A percentile compares a stretch with the other conserved stretches of the same genome.
Evolutionary conservation across 2,329 filamentous ascomycete genomes (phyloP).

Genomic region (Sphaerulina musiva): DNA sequence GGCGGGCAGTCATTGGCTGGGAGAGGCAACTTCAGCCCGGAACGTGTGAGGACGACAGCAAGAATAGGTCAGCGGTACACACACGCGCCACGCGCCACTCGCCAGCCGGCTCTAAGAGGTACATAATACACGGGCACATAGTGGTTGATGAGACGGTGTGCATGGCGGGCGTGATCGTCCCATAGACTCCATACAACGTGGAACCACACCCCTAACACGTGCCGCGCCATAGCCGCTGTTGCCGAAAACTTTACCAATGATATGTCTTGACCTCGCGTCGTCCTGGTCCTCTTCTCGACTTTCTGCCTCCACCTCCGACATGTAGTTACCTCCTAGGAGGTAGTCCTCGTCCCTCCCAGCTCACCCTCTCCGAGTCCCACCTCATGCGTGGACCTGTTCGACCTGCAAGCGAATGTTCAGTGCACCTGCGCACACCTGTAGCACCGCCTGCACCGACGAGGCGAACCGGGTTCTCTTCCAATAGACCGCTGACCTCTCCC

Average conservation of each 20-base stretch:
- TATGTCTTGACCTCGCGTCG: background rate
- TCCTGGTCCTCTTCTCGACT: background rate
- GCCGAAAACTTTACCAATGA: background rate
- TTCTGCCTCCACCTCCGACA: background rate
- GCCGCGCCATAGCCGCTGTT: background rate
- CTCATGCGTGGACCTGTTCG: background rate
- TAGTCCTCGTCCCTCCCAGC: background rate
- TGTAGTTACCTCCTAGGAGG: no score
- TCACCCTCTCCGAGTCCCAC: no score
- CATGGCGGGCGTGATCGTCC: no score
- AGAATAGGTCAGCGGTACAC: no score
- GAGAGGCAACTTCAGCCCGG: background rate
- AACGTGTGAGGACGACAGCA: background rate
- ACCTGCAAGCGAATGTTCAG: constrained; percentile 1
- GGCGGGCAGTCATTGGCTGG: background rate
- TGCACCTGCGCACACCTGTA: background rate
- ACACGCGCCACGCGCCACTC: no score
- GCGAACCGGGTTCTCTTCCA: background rate
- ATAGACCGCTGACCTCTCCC: background rate
- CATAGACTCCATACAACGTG: no score
- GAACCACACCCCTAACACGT: no score
- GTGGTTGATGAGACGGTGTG: no score
- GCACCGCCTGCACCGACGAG: background rate
- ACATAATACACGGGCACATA: no score
- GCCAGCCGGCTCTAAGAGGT: no score